Base-by-base conservation (phyloP, 495 filamentous ascomycete genomes). In the Penicillium bialowiezense region DNA sequence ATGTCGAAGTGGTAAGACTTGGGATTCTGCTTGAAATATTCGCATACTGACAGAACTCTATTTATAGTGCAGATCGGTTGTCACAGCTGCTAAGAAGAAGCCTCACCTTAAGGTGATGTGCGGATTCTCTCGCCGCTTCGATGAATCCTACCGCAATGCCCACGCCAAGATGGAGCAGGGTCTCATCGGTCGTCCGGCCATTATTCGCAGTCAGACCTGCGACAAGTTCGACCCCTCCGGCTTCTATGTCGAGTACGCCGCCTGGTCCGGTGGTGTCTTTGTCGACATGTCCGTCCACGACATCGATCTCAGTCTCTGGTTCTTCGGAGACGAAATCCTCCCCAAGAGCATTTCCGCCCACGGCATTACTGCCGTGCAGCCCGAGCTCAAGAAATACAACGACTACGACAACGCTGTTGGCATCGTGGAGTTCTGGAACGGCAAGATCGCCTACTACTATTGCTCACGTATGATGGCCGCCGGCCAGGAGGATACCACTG, bases 361-460 rank as follows among this genome's bases (percentile, higher is more conserved):
- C 6, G 82, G 82, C 8, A 74, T 81, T 51, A 77, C 73, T 2
- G 79, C 79, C 1, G 75, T 83, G 17, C 73, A 83, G 55, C 81
- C 81, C 0, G 80, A 75, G 15, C 62, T 85, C 6, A 59, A 67
- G 34, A 68, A 75, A 46, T 68, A 78, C 56, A 75, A 74, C 1
- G 82, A 85, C 59, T 67, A 69, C 29, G 82, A 85, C 54, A 85
- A 85, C 49, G 81, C 77, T 0, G 74, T 84, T 3, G 81, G 79
- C 2, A 64, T 83, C 17, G 76, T 84, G 7, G 82, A 85, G 63
- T 85, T 84, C 62, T 74, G 70, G 48, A 73, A 71, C 43, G 81
- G 79, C 5, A 70, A 72, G 59, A 75, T 85, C 35, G 82, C 81
- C 7, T 83, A 84, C 55, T 77, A 80, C 42, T 84, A 80, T 55